Base-by-base conservation (phyloP, 73 alveolate genomes). In the Durusdinium trenchii region DNA sequence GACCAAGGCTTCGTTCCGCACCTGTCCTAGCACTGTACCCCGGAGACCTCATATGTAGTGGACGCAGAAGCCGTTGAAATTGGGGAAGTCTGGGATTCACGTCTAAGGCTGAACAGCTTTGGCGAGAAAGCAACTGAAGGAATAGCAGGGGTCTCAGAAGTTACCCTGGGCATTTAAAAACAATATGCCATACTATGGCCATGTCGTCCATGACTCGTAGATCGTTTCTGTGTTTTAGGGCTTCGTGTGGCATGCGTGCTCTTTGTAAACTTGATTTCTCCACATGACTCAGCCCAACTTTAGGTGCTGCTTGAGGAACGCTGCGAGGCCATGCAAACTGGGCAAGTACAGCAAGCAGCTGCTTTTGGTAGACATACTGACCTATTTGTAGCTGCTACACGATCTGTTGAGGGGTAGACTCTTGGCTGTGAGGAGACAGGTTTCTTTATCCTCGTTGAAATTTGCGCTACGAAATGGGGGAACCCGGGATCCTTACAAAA, bases 71-170 rank as follows among this genome's bases (percentile, higher is more conserved):
- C 69, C 32, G 12, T 12, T 36, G 86, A 10, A 75, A 1, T 6
- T 3, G 54, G 38, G 86, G 46, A 43, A 4, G 32, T 67, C 47
- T 32, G 42, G 18, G 16, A 20, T 40, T 6, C 12, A 35, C 5
- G 46, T 51, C 84, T 18, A 30, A 90, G 96, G 96, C 47, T 90
- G 96, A 90, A 90, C 52, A 90, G 96, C 86, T 90, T 90, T 26
- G 96, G 96, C 36, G 96, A 90, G n/a, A 90, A 90, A 86, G 96
- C 86, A 42, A 90, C 96, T 35, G 96, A 90, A n/a, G 96, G 96
- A 46, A 90, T 90, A 38, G 96, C 48, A 52, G 26, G 36, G 20
- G 35, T 26, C 96, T 57, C 48, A 62, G 79, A 18, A 51, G 35
- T 78, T 38, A 57, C 76, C 18, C 18, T 42, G 87, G 23, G 26